Evolutionary conservation across 1,284 basidiomycete species (phyloP), one percentile per base, ranked within the genome.

Genomic region (Mrakiaceae sp.): DNA sequence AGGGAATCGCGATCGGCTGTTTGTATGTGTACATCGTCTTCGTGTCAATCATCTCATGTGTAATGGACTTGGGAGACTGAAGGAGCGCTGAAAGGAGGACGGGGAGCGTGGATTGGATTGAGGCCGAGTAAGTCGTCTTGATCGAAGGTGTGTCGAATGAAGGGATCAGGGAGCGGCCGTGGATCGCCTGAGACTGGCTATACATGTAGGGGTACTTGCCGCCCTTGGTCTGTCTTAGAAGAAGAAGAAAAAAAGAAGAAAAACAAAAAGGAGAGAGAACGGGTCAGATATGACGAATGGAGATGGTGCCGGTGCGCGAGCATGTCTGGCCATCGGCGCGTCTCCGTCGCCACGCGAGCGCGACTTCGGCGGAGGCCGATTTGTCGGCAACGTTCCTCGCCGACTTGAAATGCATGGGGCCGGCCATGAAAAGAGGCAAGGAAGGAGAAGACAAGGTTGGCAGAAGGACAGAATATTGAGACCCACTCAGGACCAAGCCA

Each of bases 151-250:
- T 62, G 60, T 66, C 67, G 82, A 93, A 90, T 58, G 88, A 76
- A 0, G 92, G 92, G 0, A 87, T 82, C 61, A 96, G 76, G 1
- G 87, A 82, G 58, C 91, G 83, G 8, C 87, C 87, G 72, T 93
- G 90, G 70, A 92, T 94, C 16, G 94, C 91, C 74, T 97, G 93
- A 73, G 88, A 91, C 76, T 98, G 93, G 66, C 89, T 93, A 80
- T 96, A 97, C 49, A 97, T 78, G 78, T 89, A 97, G 0, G 91
- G 88, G 76, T 88, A 86, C 64, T 80, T 78, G 72, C 91, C 90
- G 39, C 88, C 88, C 67, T 91, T 88, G 0, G 94, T 98, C 77
- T 97, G 93, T 68, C 87, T 88, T 67, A n/a, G 42, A 54, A 16
- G 58, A 55, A 11, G 12, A 58, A 64, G 57, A 50, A 40, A 8